phyloP scores from a whole-genome alignment of 306 rosid genomes.

The Trichosanthes truncata region DNA sequence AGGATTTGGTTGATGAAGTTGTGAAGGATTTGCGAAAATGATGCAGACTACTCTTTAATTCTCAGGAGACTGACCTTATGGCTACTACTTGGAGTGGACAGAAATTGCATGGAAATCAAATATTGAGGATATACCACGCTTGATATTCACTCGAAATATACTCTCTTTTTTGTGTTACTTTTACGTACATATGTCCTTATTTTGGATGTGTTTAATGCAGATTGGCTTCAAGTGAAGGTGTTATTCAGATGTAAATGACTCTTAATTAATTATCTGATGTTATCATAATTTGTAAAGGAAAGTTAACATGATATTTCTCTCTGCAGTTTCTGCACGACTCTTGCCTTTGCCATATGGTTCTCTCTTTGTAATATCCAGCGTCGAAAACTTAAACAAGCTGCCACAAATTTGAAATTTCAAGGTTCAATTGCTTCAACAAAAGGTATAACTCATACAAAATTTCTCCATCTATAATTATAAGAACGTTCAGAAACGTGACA shows the following conservation, averaged over 20 bases:
- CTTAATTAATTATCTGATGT: not conserved
- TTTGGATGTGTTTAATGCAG: not conserved
- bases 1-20: constrained; percentile 65
- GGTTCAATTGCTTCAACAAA: not conserved
- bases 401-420: not conserved
- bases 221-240: constrained; percentile 2
- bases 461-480: not conserved
- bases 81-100: constrained; percentile 4
- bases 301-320: constrained; percentile 2
- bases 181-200: constrained; percentile 8
- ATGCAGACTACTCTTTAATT: not conserved
- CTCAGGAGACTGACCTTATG: constrained; percentile 1
- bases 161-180: constrained; percentile 7
- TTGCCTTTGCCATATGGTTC: not conserved
- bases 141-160: constrained; percentile 1
- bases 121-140: not conserved
- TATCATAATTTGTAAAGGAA: constrained; percentile 2
- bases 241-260: constrained; percentile 8
- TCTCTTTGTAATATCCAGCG: not conserved
- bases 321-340: not conserved
- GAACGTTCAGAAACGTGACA: not conserved
- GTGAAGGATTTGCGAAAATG: constrained; percentile 42
- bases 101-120: not conserved
- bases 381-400: not conserved
- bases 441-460: not conserved